Conservation (phyloP, 225 moss, liverwort and hornwort genomes). For the Physcomitrellopsis africana region DNA sequence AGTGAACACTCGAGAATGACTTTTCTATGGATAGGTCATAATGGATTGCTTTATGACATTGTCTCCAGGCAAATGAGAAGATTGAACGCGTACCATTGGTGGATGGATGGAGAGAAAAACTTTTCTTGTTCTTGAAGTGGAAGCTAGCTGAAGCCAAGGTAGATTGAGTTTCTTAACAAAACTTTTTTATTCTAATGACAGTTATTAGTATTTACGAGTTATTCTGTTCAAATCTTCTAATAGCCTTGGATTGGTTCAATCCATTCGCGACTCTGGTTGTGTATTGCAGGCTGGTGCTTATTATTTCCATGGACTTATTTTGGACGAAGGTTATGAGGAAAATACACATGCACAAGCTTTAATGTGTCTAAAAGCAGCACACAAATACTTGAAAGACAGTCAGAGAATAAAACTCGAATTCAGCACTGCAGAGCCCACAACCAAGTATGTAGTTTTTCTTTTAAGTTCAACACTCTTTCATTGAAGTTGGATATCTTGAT, state of each 20-base stretch:
- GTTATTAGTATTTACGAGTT: too few relatives aligned
- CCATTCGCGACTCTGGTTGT: too few relatives aligned
- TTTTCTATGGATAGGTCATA: not conserved
- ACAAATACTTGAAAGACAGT: constrained; percentile 56
- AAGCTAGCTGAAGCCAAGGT: constrained; percentile 61
- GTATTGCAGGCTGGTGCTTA: constrained; percentile 47
- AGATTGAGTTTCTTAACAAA: too few relatives aligned
- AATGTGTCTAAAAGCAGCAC: constrained; percentile 55
- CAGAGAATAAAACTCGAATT: constrained; percentile 49
- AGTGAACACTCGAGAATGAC: not conserved
- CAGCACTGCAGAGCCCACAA: constrained; percentile 45
- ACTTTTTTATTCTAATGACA: too few relatives aligned
- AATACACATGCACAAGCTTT: constrained; percentile 48
- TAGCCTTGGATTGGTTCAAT: too few relatives aligned
- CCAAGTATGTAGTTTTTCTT: constrained; percentile 32
- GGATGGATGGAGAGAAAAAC: constrained; percentile 55
- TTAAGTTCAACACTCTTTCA: too few relatives aligned
- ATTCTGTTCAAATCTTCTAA: too few relatives aligned
- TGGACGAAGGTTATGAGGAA: constrained; percentile 59
- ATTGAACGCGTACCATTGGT: constrained; percentile 38
- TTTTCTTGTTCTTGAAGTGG: constrained; percentile 55
- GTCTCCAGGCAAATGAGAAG: constrained; percentile 51
- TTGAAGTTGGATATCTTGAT: too few relatives aligned
- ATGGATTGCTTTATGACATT: not conserved
- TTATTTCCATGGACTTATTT: constrained; percentile 61